A percentile compares a stretch with the other conserved stretches of the same genome.
These are phyloP conservation scores for Polytrichum commune DNA, from an alignment of 225 moss, liverwort and hornwort species.

Conservation along the genomic window DNA sequence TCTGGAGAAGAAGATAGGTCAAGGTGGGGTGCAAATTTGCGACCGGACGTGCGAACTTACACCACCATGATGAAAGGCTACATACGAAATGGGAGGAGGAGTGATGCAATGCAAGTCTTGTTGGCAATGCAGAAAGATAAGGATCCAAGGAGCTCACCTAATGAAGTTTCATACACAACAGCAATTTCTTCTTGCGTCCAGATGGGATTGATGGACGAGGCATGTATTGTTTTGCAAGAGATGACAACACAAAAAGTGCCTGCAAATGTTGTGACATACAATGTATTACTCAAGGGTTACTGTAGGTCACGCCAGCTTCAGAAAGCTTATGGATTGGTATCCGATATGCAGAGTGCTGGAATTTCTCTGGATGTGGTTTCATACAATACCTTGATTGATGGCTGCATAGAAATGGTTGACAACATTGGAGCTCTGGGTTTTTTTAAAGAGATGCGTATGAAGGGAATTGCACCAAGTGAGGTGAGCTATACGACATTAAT, in stretches of 20 bases:
- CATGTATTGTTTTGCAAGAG: slow-evolving; percentile 63
- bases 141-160: slow-evolving; percentile 53
- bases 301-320: slow-evolving; percentile 50
- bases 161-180: slow-evolving; percentile 90
- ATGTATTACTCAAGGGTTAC: slow-evolving; percentile 76
- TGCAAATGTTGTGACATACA: slow-evolving; percentile 85
- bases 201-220: slow-evolving; percentile 80
- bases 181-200: slow-evolving; percentile 79
- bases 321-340: slow-evolving; percentile 60
- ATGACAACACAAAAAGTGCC: slow-evolving; percentile 69
- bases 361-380: slow-evolving; percentile 75
- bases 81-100: slow-evolving; percentile 63
- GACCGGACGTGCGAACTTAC: slow-evolving; percentile 76
- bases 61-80: slow-evolving; percentile 98
- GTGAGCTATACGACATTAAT: slow-evolving; percentile 96
- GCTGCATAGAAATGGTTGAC: slow-evolving; percentile 79
- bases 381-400: slow-evolving; percentile 83
- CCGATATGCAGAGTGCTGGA: slow-evolving; percentile 58
- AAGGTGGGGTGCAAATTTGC: slow-evolving; percentile 38
- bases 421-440: slow-evolving; percentile 62
- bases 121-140: slow-evolving; percentile 63
- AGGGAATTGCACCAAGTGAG: slow-evolving; percentile 64
- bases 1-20: neutral
- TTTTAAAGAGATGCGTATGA: slow-evolving; percentile 70
- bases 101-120: slow-evolving; percentile 81